Base-by-base conservation (phyloP, 176 grass and related monocot genomes). In the Musa beccarii region DNA sequence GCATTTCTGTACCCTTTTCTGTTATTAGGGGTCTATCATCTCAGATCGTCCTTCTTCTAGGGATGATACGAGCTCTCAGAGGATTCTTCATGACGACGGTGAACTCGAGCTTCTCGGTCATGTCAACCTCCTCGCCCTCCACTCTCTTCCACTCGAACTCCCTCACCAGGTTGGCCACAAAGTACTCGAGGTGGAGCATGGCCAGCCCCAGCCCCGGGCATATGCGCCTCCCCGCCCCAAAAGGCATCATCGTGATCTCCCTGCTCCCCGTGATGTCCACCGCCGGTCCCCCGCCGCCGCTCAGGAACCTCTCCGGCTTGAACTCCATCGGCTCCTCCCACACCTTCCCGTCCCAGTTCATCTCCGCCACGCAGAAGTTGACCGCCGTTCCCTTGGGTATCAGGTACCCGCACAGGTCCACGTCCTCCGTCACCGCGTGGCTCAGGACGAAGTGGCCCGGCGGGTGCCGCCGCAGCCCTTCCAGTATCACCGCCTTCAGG, bases 71-170 rank as follows among this genome's bases (percentile, higher is more conserved):
- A 11, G 89, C 86, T 59, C 49, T 84, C 54, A 92, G 84, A 21
- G 86, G 84, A 63, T 79, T 73, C 77, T 81, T 86, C 89, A 84
- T 89, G 50, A 92, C 89, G 19, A 85, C 76, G 12, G 89, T 86
- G 78, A 92, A 83, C 80, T 88, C 83, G 2, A 64, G 73, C 87
- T 86, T 86, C 75, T 92, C 86, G 15, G 77, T 61, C 49, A 92
- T 80, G 76, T 92, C 86, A 1, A 92, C 86, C 75, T 86, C 84
- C 8, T 89, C 54, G 14, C 86, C 84, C 22, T 63, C 61, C 1
- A 15, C 76, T 62, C 69, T 73, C 10, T 61, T 68, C 89, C 89
- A 92, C 17, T 43, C 34, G 34, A 43, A 43, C 34, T 43, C 34
- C 4, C 34, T 43, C 34, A 43, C 34, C 34, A 43, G 34, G 34